These are phyloP conservation scores for Ogataea corticis DNA, from an alignment of 805 yeast species.

Conservation along the genomic window DNA sequence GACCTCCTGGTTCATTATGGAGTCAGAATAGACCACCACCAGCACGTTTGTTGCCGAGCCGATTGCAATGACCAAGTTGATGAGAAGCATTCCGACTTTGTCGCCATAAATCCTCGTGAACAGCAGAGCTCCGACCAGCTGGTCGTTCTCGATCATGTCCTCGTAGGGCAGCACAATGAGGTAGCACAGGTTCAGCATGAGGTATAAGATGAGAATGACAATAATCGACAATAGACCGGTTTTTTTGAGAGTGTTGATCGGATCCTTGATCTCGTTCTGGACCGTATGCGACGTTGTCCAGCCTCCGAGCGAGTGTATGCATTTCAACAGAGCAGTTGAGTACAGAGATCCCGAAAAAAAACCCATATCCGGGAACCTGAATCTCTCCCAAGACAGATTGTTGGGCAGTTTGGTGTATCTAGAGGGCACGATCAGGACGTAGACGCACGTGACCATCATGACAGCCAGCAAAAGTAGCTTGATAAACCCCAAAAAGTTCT, in stretches of 20 bases:
- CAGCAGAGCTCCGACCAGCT: constrained; percentile 45
- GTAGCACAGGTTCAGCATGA: constrained; percentile 46
- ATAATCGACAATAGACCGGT: constrained; percentile 47
- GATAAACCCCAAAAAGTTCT: constrained; percentile 46
- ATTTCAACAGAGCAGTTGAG: constrained; percentile 47
- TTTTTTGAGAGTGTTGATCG: constrained; percentile 42
- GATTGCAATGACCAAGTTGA: constrained; percentile 45
- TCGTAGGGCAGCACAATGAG: constrained; percentile 43
- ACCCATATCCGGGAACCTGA: constrained; percentile 20
- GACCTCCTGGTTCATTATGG: constrained; percentile 48
- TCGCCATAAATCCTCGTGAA: constrained; percentile 47
- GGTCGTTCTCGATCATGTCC: constrained; percentile 41
- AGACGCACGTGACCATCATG: constrained; percentile 42
- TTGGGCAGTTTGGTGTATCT: constrained; percentile 21
- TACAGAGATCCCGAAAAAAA: constrained; percentile 36
- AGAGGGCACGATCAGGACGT: constrained; percentile 39
- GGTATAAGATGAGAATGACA: constrained; percentile 39
- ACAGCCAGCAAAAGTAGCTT: constrained; percentile 41
- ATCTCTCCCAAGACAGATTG: constrained; percentile 16
- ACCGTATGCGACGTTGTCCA: constrained; percentile 53
- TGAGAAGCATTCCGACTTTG: constrained; percentile 40
- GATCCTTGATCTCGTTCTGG: constrained; percentile 48
- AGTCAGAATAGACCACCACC: constrained; percentile 48
- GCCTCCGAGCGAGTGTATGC: constrained; percentile 47
- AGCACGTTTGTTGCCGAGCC: constrained; percentile 52